These are phyloP conservation scores for Ogataea chonburiensis DNA, from an alignment of 805 yeast species.

Conservation along the genomic window DNA sequence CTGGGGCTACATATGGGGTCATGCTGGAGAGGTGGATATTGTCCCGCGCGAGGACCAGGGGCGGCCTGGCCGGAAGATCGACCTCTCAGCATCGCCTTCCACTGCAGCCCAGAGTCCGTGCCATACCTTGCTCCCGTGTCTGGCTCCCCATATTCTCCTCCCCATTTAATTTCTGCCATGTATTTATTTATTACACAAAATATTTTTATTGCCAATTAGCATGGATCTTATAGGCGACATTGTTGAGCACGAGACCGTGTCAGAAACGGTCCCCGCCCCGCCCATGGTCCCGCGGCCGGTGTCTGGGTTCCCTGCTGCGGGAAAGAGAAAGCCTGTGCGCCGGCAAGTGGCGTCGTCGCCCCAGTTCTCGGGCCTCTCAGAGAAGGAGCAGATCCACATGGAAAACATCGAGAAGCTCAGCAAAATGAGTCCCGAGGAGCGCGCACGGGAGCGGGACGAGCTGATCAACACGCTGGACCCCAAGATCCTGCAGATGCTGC, in stretches of 20 bases:
- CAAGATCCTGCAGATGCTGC: constrained; percentile 54
- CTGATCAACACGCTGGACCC: constrained; percentile 69
- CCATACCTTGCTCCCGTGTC: too few relatives aligned
- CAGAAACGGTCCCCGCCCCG: constrained; percentile 7
- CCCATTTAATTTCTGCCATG: too few relatives aligned
- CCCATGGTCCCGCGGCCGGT: constrained; percentile 1
- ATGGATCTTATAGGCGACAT: constrained; percentile 77
- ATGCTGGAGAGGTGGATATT: too few relatives aligned
- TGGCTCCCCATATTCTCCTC: too few relatives aligned
- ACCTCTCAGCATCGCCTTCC: too few relatives aligned
- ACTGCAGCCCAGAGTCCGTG: too few relatives aligned
- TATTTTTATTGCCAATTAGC: not conserved
- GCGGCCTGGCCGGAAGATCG: too few relatives aligned
- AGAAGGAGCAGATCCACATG: constrained; percentile 70
- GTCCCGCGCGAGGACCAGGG: too few relatives aligned
- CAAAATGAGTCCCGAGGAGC: constrained; percentile 64
- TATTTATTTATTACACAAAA: not conserved
- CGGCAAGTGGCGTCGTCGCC: too few relatives aligned
- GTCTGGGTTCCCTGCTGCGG: constrained; percentile 39
- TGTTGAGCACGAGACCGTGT: constrained; percentile 52
- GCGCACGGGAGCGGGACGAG: constrained; percentile 63
- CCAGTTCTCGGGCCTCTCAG: too few relatives aligned
- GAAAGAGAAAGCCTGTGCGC: constrained; percentile 37
- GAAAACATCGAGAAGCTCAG: constrained; percentile 68
- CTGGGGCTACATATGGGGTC: too few relatives aligned